Base-by-base conservation (phyloP, 306 rosid genomes). In the Dryas alaskensis region DNA sequence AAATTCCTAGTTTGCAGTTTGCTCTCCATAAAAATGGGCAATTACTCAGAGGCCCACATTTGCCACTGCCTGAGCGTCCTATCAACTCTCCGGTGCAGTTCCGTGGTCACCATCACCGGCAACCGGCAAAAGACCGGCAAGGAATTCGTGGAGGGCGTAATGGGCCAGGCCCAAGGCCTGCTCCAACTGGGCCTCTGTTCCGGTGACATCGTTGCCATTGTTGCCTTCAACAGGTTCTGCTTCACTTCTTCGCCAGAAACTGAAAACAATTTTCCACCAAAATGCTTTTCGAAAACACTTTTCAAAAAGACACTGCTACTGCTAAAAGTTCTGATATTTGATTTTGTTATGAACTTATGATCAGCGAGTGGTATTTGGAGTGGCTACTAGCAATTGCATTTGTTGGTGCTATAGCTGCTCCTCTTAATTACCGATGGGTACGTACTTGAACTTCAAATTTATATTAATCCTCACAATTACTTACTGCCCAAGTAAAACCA, bases 361-460 rank as follows among this genome's bases (percentile, higher is more conserved):
- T 31, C 81, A 94, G 97, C 80, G 98, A 89, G 75, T 77, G 78
- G 84, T 88, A 94, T 77, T 84, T 89, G 79, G 92, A 88, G 83
- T 94, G 96, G 97, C 81, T 94, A 65, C 86, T 91, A 67, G 98
- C 98, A 45, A 81, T 88, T 82, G 95, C 98, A 55, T 89, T 85
- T 76, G 86, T 88, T 69, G 98, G 98, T 67, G 96, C 86, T 19
- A 81, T 94, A 76, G 85, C 84, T 63, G 92, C 97, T 79, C 98
- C 92, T 78, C 75, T 94, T 4, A 94, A 94, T 78, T 91, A 91
- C 83, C 86, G 97, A 60, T 94, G 98, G 97, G 98, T 91, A 62
- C 75, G 92, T 50, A 2, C 47, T 63, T 52, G 6, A 3, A 14
- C 40, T 45, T 58, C 3, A 10, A 5, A 37, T 22, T 2, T 16